Evolutionary conservation across 768 basidiomycete species (phyloP).

Genomic region (Boletus sensibilis): DNA sequence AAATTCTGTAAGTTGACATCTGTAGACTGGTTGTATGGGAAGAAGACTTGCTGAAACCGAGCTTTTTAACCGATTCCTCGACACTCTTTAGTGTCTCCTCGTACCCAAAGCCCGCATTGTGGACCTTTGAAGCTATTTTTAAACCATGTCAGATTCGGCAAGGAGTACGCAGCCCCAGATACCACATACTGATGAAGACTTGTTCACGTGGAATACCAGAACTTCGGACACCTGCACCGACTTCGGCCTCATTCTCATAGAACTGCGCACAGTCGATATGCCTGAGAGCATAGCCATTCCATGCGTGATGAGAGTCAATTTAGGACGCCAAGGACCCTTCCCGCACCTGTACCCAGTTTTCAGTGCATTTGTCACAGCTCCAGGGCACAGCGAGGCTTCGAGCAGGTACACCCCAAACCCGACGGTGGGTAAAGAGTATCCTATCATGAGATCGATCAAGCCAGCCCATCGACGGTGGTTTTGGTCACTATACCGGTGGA

Average conservation of each 20-base stretch:
- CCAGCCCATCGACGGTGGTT: not conserved
- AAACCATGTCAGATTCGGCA: not conserved
- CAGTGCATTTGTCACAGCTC: conserved; percentile 22
- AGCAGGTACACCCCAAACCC: conserved; percentile 28
- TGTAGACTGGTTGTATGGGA: not conserved
- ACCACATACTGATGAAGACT: conserved; percentile 30
- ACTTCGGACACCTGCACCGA: conserved; percentile 27
- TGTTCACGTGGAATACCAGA: conserved; percentile 27
- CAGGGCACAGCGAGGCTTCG: conserved; percentile 4
- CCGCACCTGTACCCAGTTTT: conserved; percentile 28
- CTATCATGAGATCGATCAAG: conserved; percentile 6
- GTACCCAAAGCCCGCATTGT: conserved; percentile 6
- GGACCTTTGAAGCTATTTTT: conserved; percentile 25
- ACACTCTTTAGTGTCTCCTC: conserved; percentile 15
- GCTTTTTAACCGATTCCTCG: conserved; percentile 24
- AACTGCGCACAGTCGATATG: conserved; percentile 28
- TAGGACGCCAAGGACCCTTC: not conserved
- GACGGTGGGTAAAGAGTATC: conserved; percentile 26
- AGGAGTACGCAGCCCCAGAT: not conserved
- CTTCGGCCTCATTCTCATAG: conserved; percentile 27
- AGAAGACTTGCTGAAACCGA: conserved; percentile 19
- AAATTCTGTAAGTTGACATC: not conserved
- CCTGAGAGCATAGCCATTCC: conserved; percentile 7
- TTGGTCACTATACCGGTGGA: conserved; percentile 6
- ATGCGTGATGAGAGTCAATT: not conserved